Percentiles rank a stretch among this genome's conserved stretches.
Conservation (phyloP, 352 stramenopile genomes). For the Phytophthora foliorum region DNA sequence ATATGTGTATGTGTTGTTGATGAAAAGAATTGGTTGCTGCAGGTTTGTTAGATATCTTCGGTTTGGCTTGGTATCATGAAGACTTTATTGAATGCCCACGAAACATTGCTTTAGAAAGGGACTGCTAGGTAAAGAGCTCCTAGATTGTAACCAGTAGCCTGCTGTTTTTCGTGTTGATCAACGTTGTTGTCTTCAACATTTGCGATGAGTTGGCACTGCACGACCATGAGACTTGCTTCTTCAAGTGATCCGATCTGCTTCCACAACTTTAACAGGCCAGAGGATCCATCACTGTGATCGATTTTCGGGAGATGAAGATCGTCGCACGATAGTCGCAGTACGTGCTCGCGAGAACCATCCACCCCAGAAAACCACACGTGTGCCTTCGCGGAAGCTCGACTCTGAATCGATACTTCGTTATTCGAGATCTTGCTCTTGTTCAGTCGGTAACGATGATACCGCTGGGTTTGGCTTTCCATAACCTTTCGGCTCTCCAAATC, state of each 20-base stretch:
- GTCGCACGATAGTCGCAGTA: conserved; percentile 47
- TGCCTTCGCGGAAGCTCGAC: conserved; percentile 47
- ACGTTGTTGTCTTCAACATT: conserved; percentile 28
- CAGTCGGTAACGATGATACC: conserved; percentile 73
- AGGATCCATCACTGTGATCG: neutral
- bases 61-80: too few relatives aligned
- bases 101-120: conserved; percentile 42
- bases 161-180: conserved; percentile 13
- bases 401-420: conserved; percentile 29
- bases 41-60: too few relatives aligned
- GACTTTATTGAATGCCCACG: conserved; percentile 20
- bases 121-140: conserved; percentile 73
- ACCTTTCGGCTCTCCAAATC: conserved; percentile 55
- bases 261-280: conserved; percentile 56
- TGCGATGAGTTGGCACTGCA: conserved; percentile 78
- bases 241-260: conserved; percentile 80
- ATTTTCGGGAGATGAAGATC: conserved; percentile 55
- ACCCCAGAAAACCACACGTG: conserved; percentile 41
- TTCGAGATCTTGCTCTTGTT: conserved; percentile 7
- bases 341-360: conserved; percentile 8
- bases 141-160: conserved; percentile 23
- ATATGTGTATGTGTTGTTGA: too few relatives aligned
- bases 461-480: conserved; percentile 63
- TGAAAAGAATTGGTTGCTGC: too few relatives aligned
- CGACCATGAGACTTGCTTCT: conserved; percentile 65